Base-by-base conservation (phyloP, 2,329 filamentous ascomycete species). In the Colletotrichum incanum region DNA sequence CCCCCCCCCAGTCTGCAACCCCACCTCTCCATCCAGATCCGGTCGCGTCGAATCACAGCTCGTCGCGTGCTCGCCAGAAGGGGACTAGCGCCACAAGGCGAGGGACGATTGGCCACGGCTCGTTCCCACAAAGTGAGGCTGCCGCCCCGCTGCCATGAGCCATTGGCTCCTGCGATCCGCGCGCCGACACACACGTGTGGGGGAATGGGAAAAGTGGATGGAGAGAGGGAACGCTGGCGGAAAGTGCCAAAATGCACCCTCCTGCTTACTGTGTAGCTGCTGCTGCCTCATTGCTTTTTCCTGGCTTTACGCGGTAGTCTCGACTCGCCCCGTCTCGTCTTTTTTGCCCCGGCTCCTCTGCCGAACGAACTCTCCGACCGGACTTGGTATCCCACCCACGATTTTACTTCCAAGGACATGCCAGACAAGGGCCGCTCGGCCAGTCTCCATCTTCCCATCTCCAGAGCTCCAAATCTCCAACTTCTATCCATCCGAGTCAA, bases 51-150 rank as follows among this genome's bases (percentile, higher is more conserved):
- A 69, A 69, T 72, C 49, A 47, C 3, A 12, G 67, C 31, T 18
- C 16, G 28, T 16, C 8, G 18, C 12, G 4, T 1, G 6, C 2
- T 58, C 37, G 18, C 37, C 28, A 49, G 26, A 69, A 60, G 16
- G 5, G 41, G 65, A 45, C 56, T 72, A 49, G 69, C 39, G 56
- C 20, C 18, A 16, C 47, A 50, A 39, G 65, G 69, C 65, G 65
- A 23, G 26, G 18, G 59, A 64, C 65, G 69, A 72, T 69, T 72
- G 69, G 69, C 59, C 26, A 65, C 59, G 59, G 65, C 65, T 60
- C 31, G 59, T 50, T 73, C 59, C 63, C 54, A n/a, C 58, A 65
- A 60, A 74, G 69, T 74, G 72, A 74, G 72, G 72, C 72, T 67
- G 72, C 60, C 54, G 72, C 69, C 68, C 72, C 72, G 31, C 72